phyloP scores from a whole-genome alignment of 441 rosid species.

The Erodium chrysanthum region DNA sequence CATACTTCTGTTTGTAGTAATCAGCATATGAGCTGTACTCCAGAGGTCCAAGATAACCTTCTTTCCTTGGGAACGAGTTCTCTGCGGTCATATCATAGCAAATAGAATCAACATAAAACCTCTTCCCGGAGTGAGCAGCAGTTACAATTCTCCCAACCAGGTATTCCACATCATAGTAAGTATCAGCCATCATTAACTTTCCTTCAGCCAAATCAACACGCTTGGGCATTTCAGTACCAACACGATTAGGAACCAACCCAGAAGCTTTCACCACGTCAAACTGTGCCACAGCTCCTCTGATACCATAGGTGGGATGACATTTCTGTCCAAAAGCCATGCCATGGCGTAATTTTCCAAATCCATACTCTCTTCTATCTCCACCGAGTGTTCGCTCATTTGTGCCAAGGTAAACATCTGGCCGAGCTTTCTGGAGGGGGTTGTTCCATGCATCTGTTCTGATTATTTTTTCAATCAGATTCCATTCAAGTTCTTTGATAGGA shows the following conservation, averaged over 20 bases:
- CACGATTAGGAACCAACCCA: constrained; percentile 71
- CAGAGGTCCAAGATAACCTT: constrained; percentile 97
- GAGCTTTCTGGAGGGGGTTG: constrained; percentile 97
- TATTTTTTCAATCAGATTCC: constrained; percentile 67
- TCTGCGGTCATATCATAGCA: constrained; percentile 88
- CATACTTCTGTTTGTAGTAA: constrained; percentile 94
- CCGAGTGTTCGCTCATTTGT: constrained; percentile 98
- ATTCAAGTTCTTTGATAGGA: constrained; percentile 70
- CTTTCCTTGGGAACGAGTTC: constrained; percentile 95
- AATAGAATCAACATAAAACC: constrained; percentile 90
- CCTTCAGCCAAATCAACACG: constrained; percentile 36
- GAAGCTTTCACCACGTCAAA: constrained; percentile 92
- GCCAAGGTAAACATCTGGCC: constrained; percentile 97
- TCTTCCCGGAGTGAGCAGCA: constrained; percentile 99
- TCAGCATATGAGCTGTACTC: constrained; percentile 94
- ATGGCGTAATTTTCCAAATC: constrained; percentile 91
- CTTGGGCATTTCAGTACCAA: constrained; percentile 31
- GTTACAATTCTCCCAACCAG: constrained; percentile 80
- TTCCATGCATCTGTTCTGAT: constrained; percentile 62
- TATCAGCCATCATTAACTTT: constrained; percentile 82
- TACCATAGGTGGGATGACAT: constrained; percentile 96
- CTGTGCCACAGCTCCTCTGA: constrained; percentile 96
- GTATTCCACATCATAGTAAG: constrained; percentile 40
- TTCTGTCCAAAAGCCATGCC: constrained; percentile 81
- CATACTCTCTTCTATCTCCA: constrained; percentile 98